Evolutionary conservation across 208 protist species (phyloP), one percentile per base, ranked within the genome.

Genomic region (Crithidia thermophila): DNA sequence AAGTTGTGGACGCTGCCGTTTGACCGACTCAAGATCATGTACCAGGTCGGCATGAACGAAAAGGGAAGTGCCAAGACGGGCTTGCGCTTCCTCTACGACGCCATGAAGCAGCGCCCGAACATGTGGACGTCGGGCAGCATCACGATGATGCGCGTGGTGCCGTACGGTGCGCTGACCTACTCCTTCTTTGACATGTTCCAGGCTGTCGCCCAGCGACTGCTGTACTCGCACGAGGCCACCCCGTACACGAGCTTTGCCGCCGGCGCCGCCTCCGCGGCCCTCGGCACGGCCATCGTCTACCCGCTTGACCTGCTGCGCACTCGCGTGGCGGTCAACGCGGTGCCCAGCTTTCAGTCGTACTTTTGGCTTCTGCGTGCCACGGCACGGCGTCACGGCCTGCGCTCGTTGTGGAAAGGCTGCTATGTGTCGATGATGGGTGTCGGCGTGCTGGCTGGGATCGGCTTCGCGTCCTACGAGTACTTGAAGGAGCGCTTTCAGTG

Each of bases 91-190:
- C 59, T 90, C 14, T 57, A 45, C 50, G 61, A 82, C 33, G 88
- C 96, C 39, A 52, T 94, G 42, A 59, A 58, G 14, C 65, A 83
- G 16, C 87, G 87, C 42, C 90, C 90, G 16, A 82, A 87, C 49
- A 90, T 95, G 72, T 98, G 92, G 81, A 83, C 89, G 27, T 90
- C 85, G 39, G 89, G 94, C 63, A 88, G 94, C 66, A 88, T 95
- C 11, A 97, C 93, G 43, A 94, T 98, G 69, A 66, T 98, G 47
- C 87, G 95, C 42, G 94, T 98, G 30, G 75, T 95, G 30, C 95
- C 97, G 6, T 98, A 98, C 67, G 94, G 93, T 25, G 93, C 92
- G 9, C 53, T 97, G 23, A 97, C 96, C 50, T 98, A 98, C 77
- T 77, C 85, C 52, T 75, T 94, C 23, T 98, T 95, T 74, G 94